Evolutionary conservation across 176 grass and related monocot species (phyloP), one percentile per base, ranked within the genome.

Genomic region (Aegilops speltoides): DNA sequence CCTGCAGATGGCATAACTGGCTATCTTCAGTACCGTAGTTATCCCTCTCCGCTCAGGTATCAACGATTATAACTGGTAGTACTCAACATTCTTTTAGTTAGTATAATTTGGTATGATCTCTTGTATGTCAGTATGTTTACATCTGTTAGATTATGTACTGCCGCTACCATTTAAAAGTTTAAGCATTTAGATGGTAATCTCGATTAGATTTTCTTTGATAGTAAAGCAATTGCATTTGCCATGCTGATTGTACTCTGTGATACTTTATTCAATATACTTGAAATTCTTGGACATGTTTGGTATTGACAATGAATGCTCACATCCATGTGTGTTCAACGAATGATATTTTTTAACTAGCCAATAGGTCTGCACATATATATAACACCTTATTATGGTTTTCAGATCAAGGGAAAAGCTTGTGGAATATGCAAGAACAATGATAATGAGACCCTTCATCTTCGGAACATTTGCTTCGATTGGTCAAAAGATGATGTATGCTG

Each of bases 401-500:
- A 92, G 91, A 80, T 92, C 48, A 92, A 87, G 70, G 87, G 91
- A 59, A 89, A 87, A 85, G 15, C 76, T 36, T 92, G 91, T 78
- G 77, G 77, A 63, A 87, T 92, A 89, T 89, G 79, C 80, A 92
- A 81, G 80, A 92, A 89, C 26, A 84, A 79, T 84, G 91, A 84
- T 77, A 92, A 81, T n/a, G 87, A 89, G 77, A 92, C 84, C 68
- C 87, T 92, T 87, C 91, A 92, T 84, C n/a, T 92, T 11, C 76
- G 84, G 43, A 92, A 92, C 79, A 92, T 92, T 81, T 89, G 91
- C 77, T 80, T 86, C 71, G 87, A 89, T 78, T 92, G 91, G 91
- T 81, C 87, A 81, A 84, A 87, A 81, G 70, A 89, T 87, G 84
- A 92, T 37, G 91, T 92, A 87, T 66, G 56, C 40, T 68, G 66